phyloP scores from a whole-genome alignment of 768 basidiomycete species.

The Naganishia antarctica region DNA sequence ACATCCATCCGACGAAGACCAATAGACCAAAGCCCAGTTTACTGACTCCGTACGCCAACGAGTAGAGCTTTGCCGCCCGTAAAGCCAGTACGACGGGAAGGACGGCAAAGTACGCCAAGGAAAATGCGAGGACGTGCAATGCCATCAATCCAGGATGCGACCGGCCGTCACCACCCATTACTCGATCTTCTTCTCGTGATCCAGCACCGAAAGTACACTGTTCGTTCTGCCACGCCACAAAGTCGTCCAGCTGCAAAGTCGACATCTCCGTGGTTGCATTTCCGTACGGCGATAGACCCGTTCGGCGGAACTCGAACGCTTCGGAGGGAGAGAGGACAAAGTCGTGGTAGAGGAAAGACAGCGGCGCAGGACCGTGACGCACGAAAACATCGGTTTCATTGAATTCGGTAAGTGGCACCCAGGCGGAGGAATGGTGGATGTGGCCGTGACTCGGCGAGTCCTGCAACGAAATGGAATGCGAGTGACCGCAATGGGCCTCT shows the following conservation, averaged over 20 bases:
- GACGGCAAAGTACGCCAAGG: constrained; percentile 72
- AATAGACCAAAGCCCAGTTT: constrained; percentile 64
- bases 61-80: not conserved
- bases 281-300: constrained; percentile 11
- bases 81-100: constrained; percentile 58
- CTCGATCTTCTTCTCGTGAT: constrained; percentile 6
- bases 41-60: constrained; percentile 51
- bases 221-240: constrained; percentile 2
- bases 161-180: constrained; percentile 14
- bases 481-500: not conserved
- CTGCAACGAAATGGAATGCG: not conserved
- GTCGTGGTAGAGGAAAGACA: constrained; percentile 79
- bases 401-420: constrained; percentile 46
- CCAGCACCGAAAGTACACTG: not conserved
- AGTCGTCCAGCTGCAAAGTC: not conserved
- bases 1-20: constrained; percentile 61
- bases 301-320: constrained; percentile 33
- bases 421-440: constrained; percentile 3
- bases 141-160: constrained; percentile 58
- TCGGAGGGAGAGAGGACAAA: constrained; percentile 52
- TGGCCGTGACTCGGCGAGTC: constrained; percentile 2
- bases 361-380: constrained; percentile 65
- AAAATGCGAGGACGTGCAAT: constrained; percentile 69
- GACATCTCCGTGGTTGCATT: constrained; percentile 21
- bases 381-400: constrained; percentile 72